Conservation (phyloP, 2,329 filamentous ascomycete species). For the Neonectria hederae region DNA sequence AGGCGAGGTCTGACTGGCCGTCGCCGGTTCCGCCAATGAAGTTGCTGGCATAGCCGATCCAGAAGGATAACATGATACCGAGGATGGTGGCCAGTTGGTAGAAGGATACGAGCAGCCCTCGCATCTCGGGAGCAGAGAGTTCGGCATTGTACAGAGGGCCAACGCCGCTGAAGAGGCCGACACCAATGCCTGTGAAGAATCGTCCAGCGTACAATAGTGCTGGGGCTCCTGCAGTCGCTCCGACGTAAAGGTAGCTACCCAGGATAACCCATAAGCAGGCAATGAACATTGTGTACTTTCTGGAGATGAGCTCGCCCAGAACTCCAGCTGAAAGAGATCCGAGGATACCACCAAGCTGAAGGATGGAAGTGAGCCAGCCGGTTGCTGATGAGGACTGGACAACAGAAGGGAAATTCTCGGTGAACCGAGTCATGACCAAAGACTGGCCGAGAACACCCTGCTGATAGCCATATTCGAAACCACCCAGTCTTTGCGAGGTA, state of each 20-base stretch:
- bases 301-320: not conserved
- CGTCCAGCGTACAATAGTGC: constrained; percentile 44
- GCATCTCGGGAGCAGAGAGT: constrained; percentile 58
- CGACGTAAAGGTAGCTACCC: constrained; percentile 50
- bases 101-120: constrained; percentile 57
- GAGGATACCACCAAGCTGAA: constrained; percentile 59
- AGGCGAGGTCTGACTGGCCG: constrained; percentile 55
- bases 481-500: constrained; percentile 46
- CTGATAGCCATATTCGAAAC: constrained; percentile 60
- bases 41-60: constrained; percentile 54
- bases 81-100: constrained; percentile 54
- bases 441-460: constrained; percentile 60
- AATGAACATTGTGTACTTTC: not conserved
- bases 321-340: constrained; percentile 54
- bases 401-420: constrained; percentile 44
- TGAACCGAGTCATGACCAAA: constrained; percentile 57
- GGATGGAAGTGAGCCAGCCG: constrained; percentile 62
- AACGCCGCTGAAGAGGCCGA: constrained; percentile 53
- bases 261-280: not conserved
- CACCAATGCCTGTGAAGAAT: constrained; percentile 54
- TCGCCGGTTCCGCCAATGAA: constrained; percentile 51
- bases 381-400: constrained; percentile 57
- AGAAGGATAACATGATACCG: constrained; percentile 55
- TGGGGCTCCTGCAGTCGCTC: constrained; percentile 40
- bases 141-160: constrained; percentile 59